Evolutionary conservation across 106 monocot genomes (phyloP).

Genomic region (Gastrodia elata): DNA sequence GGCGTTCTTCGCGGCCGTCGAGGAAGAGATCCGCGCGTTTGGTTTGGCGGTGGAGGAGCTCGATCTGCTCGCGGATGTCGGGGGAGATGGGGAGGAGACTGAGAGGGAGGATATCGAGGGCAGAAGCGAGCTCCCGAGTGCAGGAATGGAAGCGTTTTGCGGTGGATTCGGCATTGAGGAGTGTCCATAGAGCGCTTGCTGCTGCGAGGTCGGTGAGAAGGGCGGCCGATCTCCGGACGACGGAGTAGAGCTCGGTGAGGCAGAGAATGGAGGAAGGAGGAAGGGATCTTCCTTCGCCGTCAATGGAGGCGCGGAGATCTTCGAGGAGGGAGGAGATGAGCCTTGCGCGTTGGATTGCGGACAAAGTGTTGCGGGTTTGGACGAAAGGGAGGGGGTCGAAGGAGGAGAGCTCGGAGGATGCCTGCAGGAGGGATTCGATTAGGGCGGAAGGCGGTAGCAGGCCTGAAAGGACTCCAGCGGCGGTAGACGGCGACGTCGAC

Average conservation of each 20-base stretch:
- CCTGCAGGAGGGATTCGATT: slow-evolving; percentile 29
- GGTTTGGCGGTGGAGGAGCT: slow-evolving; percentile 30
- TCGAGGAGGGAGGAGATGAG: slow-evolving; percentile 32
- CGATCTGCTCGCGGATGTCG: slow-evolving; percentile 31
- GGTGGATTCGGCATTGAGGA: slow-evolving; percentile 16
- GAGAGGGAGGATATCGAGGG: slow-evolving; percentile 35
- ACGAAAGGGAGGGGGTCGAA: slow-evolving; percentile 12
- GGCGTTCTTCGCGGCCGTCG: slow-evolving; percentile 13
- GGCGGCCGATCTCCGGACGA: slow-evolving; percentile 18
- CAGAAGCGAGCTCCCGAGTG: slow-evolving; percentile 17
- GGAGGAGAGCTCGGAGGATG: slow-evolving; percentile 15
- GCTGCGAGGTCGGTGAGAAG: slow-evolving; percentile 14
- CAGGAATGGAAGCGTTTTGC: slow-evolving; percentile 18
- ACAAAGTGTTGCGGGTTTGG: slow-evolving; percentile 28
- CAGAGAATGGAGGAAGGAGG: slow-evolving; percentile 31
- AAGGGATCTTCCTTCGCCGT: not conserved
- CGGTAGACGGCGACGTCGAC: not conserved
- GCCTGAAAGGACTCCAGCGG: slow-evolving; percentile 12
- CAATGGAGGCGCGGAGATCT: slow-evolving; percentile 18
- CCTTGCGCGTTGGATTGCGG: slow-evolving; percentile 11
- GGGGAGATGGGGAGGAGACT: slow-evolving; percentile 17
- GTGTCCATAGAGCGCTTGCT: slow-evolving; percentile 24
- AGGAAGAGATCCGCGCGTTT: slow-evolving; percentile 15
- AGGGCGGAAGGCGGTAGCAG: slow-evolving; percentile 31
- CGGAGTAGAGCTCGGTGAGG: slow-evolving; percentile 35